These are phyloP conservation scores for Pichia norvegensis DNA, from an alignment of 1,139 yeast genomes.

Conservation along the genomic window DNA sequence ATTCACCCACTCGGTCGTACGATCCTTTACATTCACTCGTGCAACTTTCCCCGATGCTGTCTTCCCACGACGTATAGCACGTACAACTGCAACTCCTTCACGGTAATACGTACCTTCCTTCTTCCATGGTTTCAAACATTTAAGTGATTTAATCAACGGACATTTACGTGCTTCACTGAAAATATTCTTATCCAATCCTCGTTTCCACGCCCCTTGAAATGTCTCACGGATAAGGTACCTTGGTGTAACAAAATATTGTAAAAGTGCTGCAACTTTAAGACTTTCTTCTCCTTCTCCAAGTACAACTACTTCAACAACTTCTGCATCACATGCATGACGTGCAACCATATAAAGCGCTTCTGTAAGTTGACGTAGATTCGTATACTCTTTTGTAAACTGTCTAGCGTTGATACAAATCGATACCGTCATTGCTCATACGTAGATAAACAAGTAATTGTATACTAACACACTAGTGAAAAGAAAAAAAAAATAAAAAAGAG, in stretches of 20 bases:
- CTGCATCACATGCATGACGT: constrained; percentile 58
- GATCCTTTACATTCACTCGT: constrained; percentile 40
- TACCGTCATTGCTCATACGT: not conserved
- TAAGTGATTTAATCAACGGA: not conserved
- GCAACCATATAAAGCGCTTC: constrained; percentile 71
- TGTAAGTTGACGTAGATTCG: constrained; percentile 64
- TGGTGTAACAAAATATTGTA: constrained; percentile 83
- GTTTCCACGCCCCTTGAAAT: not conserved
- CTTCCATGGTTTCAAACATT: not conserved
- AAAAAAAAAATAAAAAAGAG: no score
- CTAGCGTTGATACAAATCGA: constrained; percentile 6
- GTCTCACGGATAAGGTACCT: constrained; percentile 51
- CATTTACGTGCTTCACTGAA: constrained; percentile 49
- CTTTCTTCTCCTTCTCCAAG: constrained; percentile 28
- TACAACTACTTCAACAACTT: constrained; percentile 66
- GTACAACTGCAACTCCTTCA: constrained; percentile 69
- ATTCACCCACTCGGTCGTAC: constrained; percentile 64
- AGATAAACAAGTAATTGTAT: not conserved
- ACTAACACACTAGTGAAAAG: no score
- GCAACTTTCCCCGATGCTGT: constrained; percentile 34
- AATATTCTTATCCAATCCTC: constrained; percentile 28
- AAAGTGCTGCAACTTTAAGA: constrained; percentile 35
- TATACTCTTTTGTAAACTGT: constrained; percentile 2
- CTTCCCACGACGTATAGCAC: constrained; percentile 34
- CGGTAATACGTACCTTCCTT: constrained; percentile 16